Conservation (phyloP, 2,329 filamentous ascomycete genomes). For the Nectriaceae sp. region DNA sequence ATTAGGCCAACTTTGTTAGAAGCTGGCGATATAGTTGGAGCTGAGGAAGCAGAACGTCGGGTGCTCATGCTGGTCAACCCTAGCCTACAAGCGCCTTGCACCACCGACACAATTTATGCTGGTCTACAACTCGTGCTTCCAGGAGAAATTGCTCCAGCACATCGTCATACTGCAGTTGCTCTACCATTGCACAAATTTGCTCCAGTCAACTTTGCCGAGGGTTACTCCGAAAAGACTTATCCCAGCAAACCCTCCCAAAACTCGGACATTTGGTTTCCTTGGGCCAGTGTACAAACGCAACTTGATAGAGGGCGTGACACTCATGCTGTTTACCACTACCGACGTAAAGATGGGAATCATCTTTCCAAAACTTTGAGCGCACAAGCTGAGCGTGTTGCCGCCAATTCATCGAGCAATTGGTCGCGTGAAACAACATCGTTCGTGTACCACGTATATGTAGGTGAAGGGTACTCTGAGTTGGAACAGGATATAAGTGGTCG, state of each 20-base stretch:
- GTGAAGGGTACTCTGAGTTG: slow-evolving; percentile 44
- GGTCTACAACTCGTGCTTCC: slow-evolving; percentile 57
- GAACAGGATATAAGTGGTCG: slow-evolving; percentile 28
- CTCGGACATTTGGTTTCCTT: no score
- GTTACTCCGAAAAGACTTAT: slow-evolving; percentile 48
- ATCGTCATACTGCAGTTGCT: slow-evolving; percentile 58
- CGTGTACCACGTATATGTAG: slow-evolving; percentile 55
- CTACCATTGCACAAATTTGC: slow-evolving; percentile 52
- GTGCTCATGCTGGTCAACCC: slow-evolving; percentile 59
- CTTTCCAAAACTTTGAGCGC: slow-evolving; percentile 49
- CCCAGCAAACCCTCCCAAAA: no score
- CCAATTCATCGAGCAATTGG: slow-evolving; percentile 33
- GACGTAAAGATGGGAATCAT: slow-evolving; percentile 25
- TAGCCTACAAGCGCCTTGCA: slow-evolving; percentile 21
- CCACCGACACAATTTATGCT: slow-evolving; percentile 50
- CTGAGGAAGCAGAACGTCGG: slow-evolving; percentile 59
- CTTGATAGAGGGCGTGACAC: no score
- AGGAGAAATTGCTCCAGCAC: slow-evolving; percentile 55
- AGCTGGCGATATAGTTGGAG: no score
- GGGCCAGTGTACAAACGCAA: no score
- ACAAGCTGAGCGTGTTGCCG: slow-evolving; percentile 49
- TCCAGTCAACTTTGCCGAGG: slow-evolving; percentile 56
- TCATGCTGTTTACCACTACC: slow-evolving; percentile 40
- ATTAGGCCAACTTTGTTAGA: no score
- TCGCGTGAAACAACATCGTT: slow-evolving; percentile 51